A percentile compares a stretch with the other conserved stretches of the same genome.
Evolutionary conservation across 163 green algal genomes (phyloP).

Genomic region (Trebouxia gelatinosa): DNA sequence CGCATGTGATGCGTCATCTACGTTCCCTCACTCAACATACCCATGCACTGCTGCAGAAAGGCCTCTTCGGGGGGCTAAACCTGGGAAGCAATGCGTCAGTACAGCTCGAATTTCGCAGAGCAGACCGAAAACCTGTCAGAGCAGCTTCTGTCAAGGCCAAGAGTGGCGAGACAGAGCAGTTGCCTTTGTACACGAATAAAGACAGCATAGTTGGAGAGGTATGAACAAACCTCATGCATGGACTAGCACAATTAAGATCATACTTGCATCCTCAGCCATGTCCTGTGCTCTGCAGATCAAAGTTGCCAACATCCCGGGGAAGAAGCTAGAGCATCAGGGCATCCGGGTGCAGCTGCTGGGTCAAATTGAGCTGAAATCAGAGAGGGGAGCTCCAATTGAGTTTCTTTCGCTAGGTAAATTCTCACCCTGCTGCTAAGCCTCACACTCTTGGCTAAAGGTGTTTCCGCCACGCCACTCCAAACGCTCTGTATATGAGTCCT

Average conservation of each 20-base stretch:
- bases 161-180: slow-evolving; percentile 61
- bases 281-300: slow-evolving; percentile 48
- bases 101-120: slow-evolving; percentile 51
- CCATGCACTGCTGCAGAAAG: no score
- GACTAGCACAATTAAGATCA: background rate
- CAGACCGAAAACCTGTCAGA: slow-evolving; percentile 31
- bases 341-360: slow-evolving; percentile 97
- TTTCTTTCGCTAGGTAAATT: slow-evolving; percentile 70
- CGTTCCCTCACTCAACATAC: no score
- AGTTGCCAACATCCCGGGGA: slow-evolving; percentile 74
- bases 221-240: no score
- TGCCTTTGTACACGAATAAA: slow-evolving; percentile 79
- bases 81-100: slow-evolving; percentile 41
- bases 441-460: background rate
- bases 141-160: slow-evolving; percentile 50
- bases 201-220: slow-evolving; percentile 77
- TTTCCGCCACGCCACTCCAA: no score
- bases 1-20: no score
- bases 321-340: slow-evolving; percentile 91
- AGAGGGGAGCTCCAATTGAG: slow-evolving; percentile 68
- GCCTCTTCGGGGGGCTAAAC: slow-evolving; percentile 10
- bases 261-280: no score
- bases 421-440: no score
- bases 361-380: slow-evolving; percentile 85
- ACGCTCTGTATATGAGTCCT: no score